Evolutionary conservation across 805 yeast species (phyloP).

Genomic region (Suhomyces tanzawaensis): DNA sequence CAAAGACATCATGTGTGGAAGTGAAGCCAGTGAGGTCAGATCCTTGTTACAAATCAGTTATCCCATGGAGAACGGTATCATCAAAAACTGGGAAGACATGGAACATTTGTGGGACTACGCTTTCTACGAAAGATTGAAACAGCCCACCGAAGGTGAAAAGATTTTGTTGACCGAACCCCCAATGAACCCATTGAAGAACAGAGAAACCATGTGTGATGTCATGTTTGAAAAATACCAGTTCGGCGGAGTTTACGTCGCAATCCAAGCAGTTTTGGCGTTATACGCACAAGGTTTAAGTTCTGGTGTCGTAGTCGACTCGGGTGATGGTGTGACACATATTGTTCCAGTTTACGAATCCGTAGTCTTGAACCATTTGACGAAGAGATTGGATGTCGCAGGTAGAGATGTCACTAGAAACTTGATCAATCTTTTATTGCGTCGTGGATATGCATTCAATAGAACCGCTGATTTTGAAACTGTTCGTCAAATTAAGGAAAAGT

Average conservation of each 20-base stretch:
- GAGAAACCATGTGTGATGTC: conserved; percentile 88
- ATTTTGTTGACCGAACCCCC: conserved; percentile 95
- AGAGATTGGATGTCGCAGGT: conserved; percentile 95
- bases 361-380: conserved; percentile 90
- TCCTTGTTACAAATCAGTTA: conserved; percentile 89
- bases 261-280: conserved; percentile 95
- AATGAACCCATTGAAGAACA: conserved; percentile 88
- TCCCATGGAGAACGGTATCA: conserved; percentile 98
- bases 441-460: conserved; percentile 97
- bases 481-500: conserved; percentile 93
- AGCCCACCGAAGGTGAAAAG: conserved; percentile 71
- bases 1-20: conserved; percentile 97
- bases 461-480: conserved; percentile 99
- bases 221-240: conserved; percentile 90
- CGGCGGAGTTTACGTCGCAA: conserved; percentile 92
- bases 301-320: conserved; percentile 98
- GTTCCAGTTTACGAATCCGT: conserved; percentile 97
- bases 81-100: conserved; percentile 98
- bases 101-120: conserved; percentile 98
- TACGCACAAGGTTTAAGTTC: conserved; percentile 96
- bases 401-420: conserved; percentile 97
- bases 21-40: conserved; percentile 88
- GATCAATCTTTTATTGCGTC: conserved; percentile 84
- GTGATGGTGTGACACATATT: conserved; percentile 98
- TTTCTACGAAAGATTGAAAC: conserved; percentile 84